These are phyloP conservation scores for Metschnikowia anglica DNA, from an alignment of 805 yeast genomes.

Conservation along the genomic window DNA sequence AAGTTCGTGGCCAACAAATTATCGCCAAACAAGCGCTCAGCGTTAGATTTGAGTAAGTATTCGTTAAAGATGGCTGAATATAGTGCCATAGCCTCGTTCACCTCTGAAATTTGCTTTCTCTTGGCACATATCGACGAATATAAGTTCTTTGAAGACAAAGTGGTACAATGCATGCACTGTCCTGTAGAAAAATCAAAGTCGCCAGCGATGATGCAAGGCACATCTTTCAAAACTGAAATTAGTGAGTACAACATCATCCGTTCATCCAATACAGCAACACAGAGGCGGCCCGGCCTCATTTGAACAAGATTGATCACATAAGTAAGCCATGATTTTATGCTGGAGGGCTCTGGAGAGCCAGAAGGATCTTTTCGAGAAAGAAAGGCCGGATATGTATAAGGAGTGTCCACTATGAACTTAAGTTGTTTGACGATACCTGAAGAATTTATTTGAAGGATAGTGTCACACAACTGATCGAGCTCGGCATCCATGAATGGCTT, in stretches of 20 bases:
- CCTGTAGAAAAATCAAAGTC: conserved; percentile 33
- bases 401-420: conserved; percentile 9
- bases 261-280: conserved; percentile 10
- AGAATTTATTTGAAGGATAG: conserved; percentile 1
- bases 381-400: conserved; percentile 4
- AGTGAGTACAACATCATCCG: conserved; percentile 25
- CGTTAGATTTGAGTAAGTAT: conserved; percentile 16
- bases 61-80: conserved; percentile 28
- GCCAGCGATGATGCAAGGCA: conserved; percentile 41
- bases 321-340: conserved; percentile 24
- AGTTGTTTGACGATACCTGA: conserved; percentile 8
- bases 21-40: conserved; percentile 15
- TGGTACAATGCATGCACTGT: conserved; percentile 42
- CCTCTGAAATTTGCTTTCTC: conserved; percentile 26
- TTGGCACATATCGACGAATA: conserved; percentile 25
- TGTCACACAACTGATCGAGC: conserved; percentile 12
- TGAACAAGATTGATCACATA: conserved; percentile 17
- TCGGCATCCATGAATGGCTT: conserved; percentile 16
- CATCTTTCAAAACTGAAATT: conserved; percentile 41
- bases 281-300: background rate
- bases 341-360: background rate
- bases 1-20: conserved; percentile 41
- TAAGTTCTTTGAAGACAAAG: conserved; percentile 24
- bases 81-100: conserved; percentile 23
- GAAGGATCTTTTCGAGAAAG: background rate